A percentile compares a stretch with the other conserved stretches of the same genome.
Conservation (phyloP, 2,329 filamentous ascomycete species). For the Fusarium torreyae region DNA sequence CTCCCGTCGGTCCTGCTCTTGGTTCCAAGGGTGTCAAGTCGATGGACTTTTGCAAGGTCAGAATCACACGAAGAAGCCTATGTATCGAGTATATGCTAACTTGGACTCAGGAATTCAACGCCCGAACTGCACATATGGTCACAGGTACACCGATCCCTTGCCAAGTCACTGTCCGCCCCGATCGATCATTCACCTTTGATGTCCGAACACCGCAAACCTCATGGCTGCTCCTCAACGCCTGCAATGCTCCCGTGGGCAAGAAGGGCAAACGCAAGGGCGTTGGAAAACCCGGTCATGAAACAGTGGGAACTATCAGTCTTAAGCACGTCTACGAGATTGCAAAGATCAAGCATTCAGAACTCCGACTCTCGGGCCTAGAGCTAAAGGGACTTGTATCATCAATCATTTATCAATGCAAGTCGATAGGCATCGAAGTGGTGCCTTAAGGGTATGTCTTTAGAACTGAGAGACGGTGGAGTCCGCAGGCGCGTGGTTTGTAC, state of each 20-base stretch:
- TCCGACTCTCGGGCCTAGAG: conserved; percentile 79
- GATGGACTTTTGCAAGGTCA: conserved; percentile 99
- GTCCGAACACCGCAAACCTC: conserved; percentile 95
- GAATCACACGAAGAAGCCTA: conserved; percentile 28
- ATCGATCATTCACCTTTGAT: conserved; percentile 94
- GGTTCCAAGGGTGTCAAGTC: conserved; percentile 98
- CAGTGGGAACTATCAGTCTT: conserved; percentile 86
- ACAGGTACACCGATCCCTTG: conserved; percentile 90
- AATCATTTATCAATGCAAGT: conserved; percentile 82
- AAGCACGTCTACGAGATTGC: conserved; percentile 99
- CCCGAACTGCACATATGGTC: conserved; percentile 87
- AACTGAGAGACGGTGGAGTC: conserved; percentile 12
- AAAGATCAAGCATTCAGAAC: conserved; percentile 90
- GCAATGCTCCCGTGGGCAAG: conserved; percentile 76
- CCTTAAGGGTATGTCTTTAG: conserved; percentile 60
- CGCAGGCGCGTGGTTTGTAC: conserved; percentile 35
- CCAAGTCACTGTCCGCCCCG: conserved; percentile 90
- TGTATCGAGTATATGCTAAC: conserved; percentile 35
- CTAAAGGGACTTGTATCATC: conserved; percentile 81
- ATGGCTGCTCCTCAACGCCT: conserved; percentile 87
- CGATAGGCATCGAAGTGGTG: conserved; percentile 80
- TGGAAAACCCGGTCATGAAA: conserved; percentile 80
- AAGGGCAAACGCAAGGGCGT: conserved; percentile 87
- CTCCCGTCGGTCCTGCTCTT: conserved; percentile 94
- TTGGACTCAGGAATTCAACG: conserved; percentile 88